Conservation (phyloP, 768 basidiomycete species). For the Rhodotorula paludigena region DNA sequence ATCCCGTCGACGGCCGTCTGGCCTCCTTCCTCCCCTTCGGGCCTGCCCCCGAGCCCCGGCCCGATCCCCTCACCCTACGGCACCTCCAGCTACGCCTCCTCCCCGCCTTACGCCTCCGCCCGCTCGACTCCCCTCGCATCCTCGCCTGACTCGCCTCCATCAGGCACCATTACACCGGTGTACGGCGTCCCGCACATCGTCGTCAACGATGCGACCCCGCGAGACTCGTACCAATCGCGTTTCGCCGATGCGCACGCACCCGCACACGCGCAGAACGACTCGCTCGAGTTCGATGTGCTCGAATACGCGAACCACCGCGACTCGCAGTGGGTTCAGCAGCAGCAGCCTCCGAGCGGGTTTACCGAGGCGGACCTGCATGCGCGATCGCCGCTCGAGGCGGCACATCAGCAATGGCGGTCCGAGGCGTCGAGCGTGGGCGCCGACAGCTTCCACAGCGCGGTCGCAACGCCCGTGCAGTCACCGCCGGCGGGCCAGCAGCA, state of each 20-base stretch:
- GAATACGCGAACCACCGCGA: constrained; percentile 8
- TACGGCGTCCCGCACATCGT: constrained; percentile 10
- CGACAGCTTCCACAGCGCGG: constrained; percentile 4
- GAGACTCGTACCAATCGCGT: background rate
- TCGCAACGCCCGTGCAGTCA: no score
- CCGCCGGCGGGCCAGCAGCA: background rate
- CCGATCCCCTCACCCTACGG: constrained; percentile 23
- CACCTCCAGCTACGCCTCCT: constrained; percentile 14
- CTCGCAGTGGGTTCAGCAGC: background rate
- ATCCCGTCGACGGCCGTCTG: no score
- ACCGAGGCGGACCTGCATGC: constrained; percentile 6
- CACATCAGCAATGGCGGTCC: constrained; percentile 8
- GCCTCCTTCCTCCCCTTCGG: background rate
- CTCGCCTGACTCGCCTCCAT: background rate
- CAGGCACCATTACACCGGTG: background rate
- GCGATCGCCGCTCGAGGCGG: constrained; percentile 14
- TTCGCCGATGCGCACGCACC: background rate
- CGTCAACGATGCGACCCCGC: constrained; percentile 20
- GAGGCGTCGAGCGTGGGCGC: background rate
- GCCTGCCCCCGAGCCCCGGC: background rate
- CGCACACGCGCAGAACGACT: constrained; percentile 6
- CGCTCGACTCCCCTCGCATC: background rate
- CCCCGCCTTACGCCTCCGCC: background rate
- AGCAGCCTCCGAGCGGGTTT: background rate
- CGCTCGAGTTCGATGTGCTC: constrained; percentile 3